Percentiles rank a stretch among this genome's conserved stretches.
Conservation (phyloP, 116 monocot species). For the Posidonia oceanica region DNA sequence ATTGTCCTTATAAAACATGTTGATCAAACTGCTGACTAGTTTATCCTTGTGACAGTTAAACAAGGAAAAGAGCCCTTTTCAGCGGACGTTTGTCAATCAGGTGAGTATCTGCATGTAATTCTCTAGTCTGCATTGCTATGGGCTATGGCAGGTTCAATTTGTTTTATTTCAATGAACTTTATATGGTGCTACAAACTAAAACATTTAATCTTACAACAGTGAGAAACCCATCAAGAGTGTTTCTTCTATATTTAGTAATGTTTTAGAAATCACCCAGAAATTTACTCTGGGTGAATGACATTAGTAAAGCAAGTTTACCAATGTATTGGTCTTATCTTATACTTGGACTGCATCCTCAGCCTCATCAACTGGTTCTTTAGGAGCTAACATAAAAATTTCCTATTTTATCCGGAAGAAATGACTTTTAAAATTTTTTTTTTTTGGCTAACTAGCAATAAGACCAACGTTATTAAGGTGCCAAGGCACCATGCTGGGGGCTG, state of each 20-base stretch:
- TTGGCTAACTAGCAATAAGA: neutral
- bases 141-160: neutral
- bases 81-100: constrained; percentile 96
- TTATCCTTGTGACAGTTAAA: constrained; percentile 59
- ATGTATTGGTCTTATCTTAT: neutral
- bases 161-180: no score
- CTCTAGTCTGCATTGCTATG: neutral
- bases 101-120: constrained; percentile 18
- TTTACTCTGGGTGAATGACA: no score
- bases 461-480: no score
- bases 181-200: no score
- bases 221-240: neutral
- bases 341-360: neutral
- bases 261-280: neutral
- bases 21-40: neutral
- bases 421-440: neutral
- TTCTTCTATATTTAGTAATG: neutral
- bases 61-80: constrained; percentile 96
- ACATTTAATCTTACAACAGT: neutral
- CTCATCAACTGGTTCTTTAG: neutral
- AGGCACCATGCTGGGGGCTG: no score
- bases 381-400: neutral
- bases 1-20: neutral
- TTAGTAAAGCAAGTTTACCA: neutral
- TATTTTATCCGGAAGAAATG: neutral